Evolutionary conservation across 2,329 filamentous ascomycete species (phyloP).

Genomic region (Didymella exigua): DNA sequence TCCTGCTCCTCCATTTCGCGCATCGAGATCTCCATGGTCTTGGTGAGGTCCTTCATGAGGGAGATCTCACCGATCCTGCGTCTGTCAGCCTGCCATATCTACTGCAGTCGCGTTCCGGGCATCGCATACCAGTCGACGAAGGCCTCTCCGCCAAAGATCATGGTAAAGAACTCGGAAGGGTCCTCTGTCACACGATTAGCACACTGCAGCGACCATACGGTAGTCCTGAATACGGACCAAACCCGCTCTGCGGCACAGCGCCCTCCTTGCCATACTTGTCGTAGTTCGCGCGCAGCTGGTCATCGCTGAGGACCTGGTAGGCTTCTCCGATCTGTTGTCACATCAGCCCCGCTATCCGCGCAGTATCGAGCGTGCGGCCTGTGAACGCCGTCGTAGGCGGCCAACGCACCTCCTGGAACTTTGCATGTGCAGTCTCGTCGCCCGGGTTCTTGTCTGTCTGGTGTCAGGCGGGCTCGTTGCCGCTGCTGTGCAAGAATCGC

Average conservation of each 20-base stretch:
- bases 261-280: conserved; percentile 97
- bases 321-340: conserved; percentile 66
- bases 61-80: conserved; percentile 90
- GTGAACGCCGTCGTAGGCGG: background rate
- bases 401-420: conserved; percentile 80
- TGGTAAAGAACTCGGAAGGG: conserved; percentile 95
- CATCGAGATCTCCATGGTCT: conserved; percentile 98
- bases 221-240: conserved; percentile 61
- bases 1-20: conserved; percentile 75
- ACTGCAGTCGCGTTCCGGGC: background rate
- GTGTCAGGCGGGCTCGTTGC: conserved; percentile 11
- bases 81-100: conserved; percentile 12
- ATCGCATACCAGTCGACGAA: conserved; percentile 77
- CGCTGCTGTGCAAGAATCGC: conserved; percentile 32
- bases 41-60: conserved; percentile 96
- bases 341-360: conserved; percentile 31
- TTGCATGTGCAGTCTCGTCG: conserved; percentile 89
- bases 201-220: conserved; percentile 12
- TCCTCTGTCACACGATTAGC: conserved; percentile 64
- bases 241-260: conserved; percentile 87
- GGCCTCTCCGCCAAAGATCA: conserved; percentile 96
- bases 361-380: conserved; percentile 2
- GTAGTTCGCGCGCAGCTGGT: conserved; percentile 86
- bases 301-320: conserved; percentile 83
- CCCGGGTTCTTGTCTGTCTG: conserved; percentile 90